Evolutionary conservation across 345 rosid genomes (phyloP), one percentile per base, ranked within the genome.

Genomic region (Capsella bursapastoris): DNA sequence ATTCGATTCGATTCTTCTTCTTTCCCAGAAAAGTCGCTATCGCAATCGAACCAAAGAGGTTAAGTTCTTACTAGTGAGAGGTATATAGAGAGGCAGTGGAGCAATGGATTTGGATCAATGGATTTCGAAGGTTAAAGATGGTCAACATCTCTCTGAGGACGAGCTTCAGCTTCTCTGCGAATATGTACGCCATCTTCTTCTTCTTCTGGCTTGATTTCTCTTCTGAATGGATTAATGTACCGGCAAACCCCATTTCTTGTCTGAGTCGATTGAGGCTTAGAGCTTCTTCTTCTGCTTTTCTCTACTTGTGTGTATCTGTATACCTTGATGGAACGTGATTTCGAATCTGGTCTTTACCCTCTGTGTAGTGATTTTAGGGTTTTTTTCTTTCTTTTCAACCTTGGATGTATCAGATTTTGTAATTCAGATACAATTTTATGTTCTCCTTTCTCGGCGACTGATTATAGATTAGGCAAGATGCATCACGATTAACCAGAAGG

Each of bases 111-210:
- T 96, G 89, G 98, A 92, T 83, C 91, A 90, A 79, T 96, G 99
- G 99, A 89, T 96, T 71, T 72, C 87, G 5, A 96, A 92, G 87
- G 98, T 92, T 34, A 92, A 90, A 83, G 99, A 90, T 72, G 98
- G 99, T 44, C 92, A 96, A 57, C 96, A 92, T 71, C 96, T 96
- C 11, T 71, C 87, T 27, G 98, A 96, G 78, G 90, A 90, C 84
- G 98, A 96, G 83, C 98, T 96, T 62, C 98, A 96, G 84, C 96
- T 89, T 63, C 97, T 96, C 69, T 96, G 99, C 84, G 99, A 96
- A 90, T 92, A 86, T 70, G 99, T 96, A 81, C 16, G 58, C 35
- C 64, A 0, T 51, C 62, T 49, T 35, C 64, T 76, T 50, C 68
- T 53, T 18, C 66, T 37, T 34, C 51, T 64, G 48, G 29, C 43